A percentile compares a stretch with the other conserved stretches of the same genome.
Evolutionary conservation across 371 early-diverging fungal genomes (phyloP).

Genomic region (Haplosporangium sp.): DNA sequence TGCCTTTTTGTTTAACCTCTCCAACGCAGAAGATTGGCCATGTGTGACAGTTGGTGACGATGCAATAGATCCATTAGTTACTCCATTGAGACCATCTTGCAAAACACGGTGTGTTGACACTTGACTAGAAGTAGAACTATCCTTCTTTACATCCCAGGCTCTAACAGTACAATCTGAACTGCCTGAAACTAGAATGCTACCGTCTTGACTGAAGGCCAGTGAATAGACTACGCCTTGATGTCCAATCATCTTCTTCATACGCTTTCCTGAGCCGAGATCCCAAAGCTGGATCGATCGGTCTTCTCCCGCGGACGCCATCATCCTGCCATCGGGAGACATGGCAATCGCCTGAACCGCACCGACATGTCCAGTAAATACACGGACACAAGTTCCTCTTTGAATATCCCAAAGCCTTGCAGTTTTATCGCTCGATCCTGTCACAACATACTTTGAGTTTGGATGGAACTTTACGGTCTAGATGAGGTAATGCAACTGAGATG

Average conservation of each 20-base stretch:
- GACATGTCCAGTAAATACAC: conserved; percentile 94
- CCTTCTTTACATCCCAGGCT: conserved; percentile 93
- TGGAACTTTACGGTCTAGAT: conserved; percentile 93
- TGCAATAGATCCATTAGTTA: background rate
- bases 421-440: conserved; percentile 95
- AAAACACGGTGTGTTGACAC: conserved; percentile 37
- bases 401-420: conserved; percentile 98
- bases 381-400: conserved; percentile 91
- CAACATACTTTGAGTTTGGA: conserved; percentile 97
- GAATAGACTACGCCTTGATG: conserved; percentile 92
- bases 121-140: conserved; percentile 46
- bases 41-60: conserved; percentile 21
- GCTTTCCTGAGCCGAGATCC: conserved; percentile 95
- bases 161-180: conserved; percentile 94
- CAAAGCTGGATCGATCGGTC: conserved; percentile 93
- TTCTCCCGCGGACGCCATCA: conserved; percentile 92
- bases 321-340: conserved; percentile 95
- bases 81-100: conserved; percentile 21
- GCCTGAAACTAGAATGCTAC: conserved; percentile 89
- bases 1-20: conserved; percentile 34
- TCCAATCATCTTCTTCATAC: conserved; percentile 84
- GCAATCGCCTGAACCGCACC: conserved; percentile 91
- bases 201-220: conserved; percentile 88
- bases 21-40: conserved; percentile 24
- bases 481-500: background rate